phyloP scores from a whole-genome alignment of 139 green algal genomes.

The Haematococcus lacustris region DNA sequence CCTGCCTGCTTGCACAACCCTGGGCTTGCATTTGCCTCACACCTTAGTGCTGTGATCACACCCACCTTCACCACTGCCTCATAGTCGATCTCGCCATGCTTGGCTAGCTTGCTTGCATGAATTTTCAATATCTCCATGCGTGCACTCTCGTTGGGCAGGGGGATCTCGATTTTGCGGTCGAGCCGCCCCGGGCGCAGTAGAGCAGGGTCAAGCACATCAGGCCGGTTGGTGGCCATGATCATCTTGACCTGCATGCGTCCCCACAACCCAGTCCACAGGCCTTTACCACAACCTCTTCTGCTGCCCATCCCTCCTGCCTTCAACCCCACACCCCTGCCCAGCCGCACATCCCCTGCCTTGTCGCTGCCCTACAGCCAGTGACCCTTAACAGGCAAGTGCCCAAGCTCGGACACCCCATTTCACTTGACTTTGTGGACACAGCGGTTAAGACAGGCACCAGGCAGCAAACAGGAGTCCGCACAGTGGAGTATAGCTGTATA shows the following conservation, averaged over 20 bases:
- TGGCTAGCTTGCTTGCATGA: constrained; percentile 85
- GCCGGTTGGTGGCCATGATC: constrained; percentile 91
- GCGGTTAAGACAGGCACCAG: no score
- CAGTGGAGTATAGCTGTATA: no score
- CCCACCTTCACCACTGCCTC: constrained; percentile 81
- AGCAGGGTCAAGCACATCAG: constrained; percentile 95
- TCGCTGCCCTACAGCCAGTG: no score
- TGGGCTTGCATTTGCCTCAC: no score
- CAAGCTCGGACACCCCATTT: no score
- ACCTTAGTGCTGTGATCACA: no score
- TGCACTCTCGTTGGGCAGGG: constrained; percentile 93
- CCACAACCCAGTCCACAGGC: not conserved
- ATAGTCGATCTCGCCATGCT: constrained; percentile 99
- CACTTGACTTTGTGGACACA: no score
- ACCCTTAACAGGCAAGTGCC: no score
- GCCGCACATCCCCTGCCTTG: no score
- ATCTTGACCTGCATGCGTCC: constrained; percentile 79
- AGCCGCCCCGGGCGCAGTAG: constrained; percentile 83
- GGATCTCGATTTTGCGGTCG: constrained; percentile 88
- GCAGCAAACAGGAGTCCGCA: no score
- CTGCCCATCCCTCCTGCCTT: not conserved
- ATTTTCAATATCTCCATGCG: constrained; percentile 99
- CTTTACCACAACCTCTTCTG: not conserved
- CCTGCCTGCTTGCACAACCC: no score
- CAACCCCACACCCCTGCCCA: not conserved